phyloP scores from a whole-genome alignment of 2,329 filamentous ascomycete species.

The Pyrenochaeta sp. region DNA sequence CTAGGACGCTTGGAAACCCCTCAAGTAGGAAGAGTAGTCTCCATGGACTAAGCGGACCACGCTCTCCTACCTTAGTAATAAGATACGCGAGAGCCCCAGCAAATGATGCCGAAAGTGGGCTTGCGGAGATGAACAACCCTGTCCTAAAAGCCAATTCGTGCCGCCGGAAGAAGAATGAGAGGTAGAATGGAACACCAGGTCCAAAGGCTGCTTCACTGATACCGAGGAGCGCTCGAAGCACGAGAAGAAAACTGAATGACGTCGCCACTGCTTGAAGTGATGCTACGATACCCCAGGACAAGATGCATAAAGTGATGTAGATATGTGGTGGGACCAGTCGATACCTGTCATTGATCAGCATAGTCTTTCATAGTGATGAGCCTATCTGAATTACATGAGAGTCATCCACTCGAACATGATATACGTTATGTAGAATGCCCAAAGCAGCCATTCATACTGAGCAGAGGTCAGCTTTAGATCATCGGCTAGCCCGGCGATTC shows the following conservation, averaged over 20 bases:
- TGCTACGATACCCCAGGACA: slow-evolving; percentile 81
- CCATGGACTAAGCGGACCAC: slow-evolving; percentile 79
- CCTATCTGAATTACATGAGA: slow-evolving; percentile 55
- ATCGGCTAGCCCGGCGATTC: slow-evolving; percentile 64
- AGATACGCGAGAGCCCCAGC: slow-evolving; percentile 82
- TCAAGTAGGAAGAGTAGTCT: slow-evolving; percentile 85
- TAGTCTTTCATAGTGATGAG: neutral
- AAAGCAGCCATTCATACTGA: slow-evolving; percentile 70
- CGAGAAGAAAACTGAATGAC: slow-evolving; percentile 63
- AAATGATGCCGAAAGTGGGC: slow-evolving; percentile 69
- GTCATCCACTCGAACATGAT: slow-evolving; percentile 73
- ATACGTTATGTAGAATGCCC: slow-evolving; percentile 71
- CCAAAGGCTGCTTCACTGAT: slow-evolving; percentile 69
- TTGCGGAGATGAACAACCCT: slow-evolving; percentile 84
- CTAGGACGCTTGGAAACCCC: slow-evolving; percentile 82
- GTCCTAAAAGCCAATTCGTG: slow-evolving; percentile 84
- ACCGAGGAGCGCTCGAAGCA: slow-evolving; percentile 68
- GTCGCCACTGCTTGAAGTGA: slow-evolving; percentile 69
- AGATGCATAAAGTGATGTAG: slow-evolving; percentile 70
- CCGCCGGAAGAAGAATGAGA: slow-evolving; percentile 69
- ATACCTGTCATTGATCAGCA: slow-evolving; percentile 50
- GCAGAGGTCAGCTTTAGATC: slow-evolving; percentile 63
- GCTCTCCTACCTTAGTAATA: slow-evolving; percentile 73
- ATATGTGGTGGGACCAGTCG: slow-evolving; percentile 67
- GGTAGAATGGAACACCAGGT: slow-evolving; percentile 70